Percentiles rank a stretch among this genome's conserved stretches.
Evolutionary conservation across 176 grass and related monocot species (phyloP).

Genomic region (Olyra latifolia): DNA sequence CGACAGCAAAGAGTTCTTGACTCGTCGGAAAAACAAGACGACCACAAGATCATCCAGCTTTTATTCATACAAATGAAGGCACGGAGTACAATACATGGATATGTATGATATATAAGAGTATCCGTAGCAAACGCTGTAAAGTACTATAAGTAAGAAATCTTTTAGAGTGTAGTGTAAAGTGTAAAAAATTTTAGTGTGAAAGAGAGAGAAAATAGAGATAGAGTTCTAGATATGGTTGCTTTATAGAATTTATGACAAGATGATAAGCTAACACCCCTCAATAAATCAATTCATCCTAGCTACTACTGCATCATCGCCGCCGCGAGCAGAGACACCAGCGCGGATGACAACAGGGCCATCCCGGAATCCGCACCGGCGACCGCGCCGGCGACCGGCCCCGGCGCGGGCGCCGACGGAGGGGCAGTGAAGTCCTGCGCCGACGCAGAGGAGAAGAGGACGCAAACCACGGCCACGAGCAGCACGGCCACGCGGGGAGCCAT

Average conservation of each 20-base stretch:
- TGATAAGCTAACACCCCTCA: too few relatives aligned
- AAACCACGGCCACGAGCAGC: slow-evolving; percentile 5
- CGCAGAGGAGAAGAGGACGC: not conserved
- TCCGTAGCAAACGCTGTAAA: too few relatives aligned
- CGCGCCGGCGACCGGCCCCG: slow-evolving; percentile 6
- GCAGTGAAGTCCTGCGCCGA: slow-evolving; percentile 26
- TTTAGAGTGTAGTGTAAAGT: too few relatives aligned
- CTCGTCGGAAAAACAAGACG: not conserved
- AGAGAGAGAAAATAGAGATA: too few relatives aligned
- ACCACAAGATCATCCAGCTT: not conserved
- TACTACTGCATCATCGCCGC: slow-evolving; percentile 31
- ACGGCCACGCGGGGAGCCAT: slow-evolving; percentile 36
- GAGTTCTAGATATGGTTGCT: too few relatives aligned
- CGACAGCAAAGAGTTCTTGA: too few relatives aligned
- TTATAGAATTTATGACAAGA: too few relatives aligned
- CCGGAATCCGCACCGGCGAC: slow-evolving; percentile 1
- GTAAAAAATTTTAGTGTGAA: too few relatives aligned
- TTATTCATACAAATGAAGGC: slow-evolving; percentile 28
- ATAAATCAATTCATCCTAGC: too few relatives aligned
- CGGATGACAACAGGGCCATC: slow-evolving; percentile 1
- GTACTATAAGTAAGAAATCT: too few relatives aligned
- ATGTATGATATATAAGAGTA: too few relatives aligned
- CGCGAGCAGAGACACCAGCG: slow-evolving; percentile 15
- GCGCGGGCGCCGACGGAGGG: slow-evolving; percentile 26
- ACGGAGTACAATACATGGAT: not conserved